A percentile compares a stretch with the other conserved stretches of the same genome.
phyloP scores from a whole-genome alignment of 495 filamentous ascomycete species.

The Annulohypoxylon maeteangense region DNA sequence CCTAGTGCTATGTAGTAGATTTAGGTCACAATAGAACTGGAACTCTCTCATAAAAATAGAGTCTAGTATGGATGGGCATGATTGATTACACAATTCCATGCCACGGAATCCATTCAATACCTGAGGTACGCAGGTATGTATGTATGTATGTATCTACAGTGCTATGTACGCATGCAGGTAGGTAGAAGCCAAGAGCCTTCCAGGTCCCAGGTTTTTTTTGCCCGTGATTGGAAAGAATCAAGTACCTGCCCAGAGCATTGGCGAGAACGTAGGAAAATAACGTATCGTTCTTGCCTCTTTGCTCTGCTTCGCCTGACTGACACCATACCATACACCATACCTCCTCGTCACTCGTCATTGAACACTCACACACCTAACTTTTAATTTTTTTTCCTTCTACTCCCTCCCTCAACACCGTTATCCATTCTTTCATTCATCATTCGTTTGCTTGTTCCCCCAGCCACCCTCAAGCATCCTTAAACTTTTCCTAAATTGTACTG shows the following conservation, averaged over 20 bases:
- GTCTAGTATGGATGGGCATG: slow-evolving; percentile 11
- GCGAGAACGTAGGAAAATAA: slow-evolving; percentile 46
- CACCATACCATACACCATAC: slow-evolving; percentile 24
- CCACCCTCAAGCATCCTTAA: slow-evolving; percentile 18
- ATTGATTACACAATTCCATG: slow-evolving; percentile 23
- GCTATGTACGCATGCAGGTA: slow-evolving; percentile 23
- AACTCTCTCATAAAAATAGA: slow-evolving; percentile 41
- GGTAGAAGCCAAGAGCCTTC: slow-evolving; percentile 29
- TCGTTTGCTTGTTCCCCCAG: slow-evolving; percentile 30
- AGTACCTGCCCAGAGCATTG: slow-evolving; percentile 39
- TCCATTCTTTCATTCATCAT: slow-evolving; percentile 27
- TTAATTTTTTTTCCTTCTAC: slow-evolving; percentile 14
- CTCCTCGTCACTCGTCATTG: slow-evolving; percentile 45
- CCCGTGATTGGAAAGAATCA: slow-evolving; percentile 29
- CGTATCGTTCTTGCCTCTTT: slow-evolving; percentile 24
- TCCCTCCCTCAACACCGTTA: slow-evolving; percentile 6
- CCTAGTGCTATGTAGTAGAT: neutral
- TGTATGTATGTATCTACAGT: neutral
- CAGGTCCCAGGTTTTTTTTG: slow-evolving; percentile 24
- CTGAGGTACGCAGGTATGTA: slow-evolving; percentile 6
- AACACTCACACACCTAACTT: slow-evolving; percentile 23
- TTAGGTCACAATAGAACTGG: slow-evolving; percentile 21
- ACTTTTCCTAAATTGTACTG: slow-evolving; percentile 24
- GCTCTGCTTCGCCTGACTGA: slow-evolving; percentile 26
- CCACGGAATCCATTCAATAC: slow-evolving; percentile 1